These are phyloP conservation scores for Russula sp. DNA, from an alignment of 768 basidiomycete genomes.

Conservation along the genomic window DNA sequence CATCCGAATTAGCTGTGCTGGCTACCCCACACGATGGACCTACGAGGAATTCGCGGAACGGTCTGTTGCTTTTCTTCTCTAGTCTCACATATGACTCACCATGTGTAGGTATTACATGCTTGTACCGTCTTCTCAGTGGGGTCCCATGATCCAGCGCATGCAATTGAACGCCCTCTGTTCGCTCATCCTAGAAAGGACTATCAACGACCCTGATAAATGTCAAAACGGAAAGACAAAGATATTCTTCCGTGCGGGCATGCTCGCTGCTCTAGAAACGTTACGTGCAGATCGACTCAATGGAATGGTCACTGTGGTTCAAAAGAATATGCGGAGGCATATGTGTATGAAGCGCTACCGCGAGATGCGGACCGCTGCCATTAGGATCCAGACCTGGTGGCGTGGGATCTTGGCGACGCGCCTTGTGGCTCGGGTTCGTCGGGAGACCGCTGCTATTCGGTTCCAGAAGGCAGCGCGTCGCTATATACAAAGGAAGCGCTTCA, in stretches of 20 bases:
- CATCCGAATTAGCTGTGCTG: slow-evolving; percentile 97
- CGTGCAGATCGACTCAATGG: slow-evolving; percentile 84
- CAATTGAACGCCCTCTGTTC: slow-evolving; percentile 80
- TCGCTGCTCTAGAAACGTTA: slow-evolving; percentile 89
- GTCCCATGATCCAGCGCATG: slow-evolving; percentile 75
- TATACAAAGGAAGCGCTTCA: slow-evolving; percentile 68
- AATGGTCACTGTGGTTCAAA: slow-evolving; percentile 94
- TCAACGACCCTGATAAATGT: slow-evolving; percentile 94
- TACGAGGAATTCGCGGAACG: slow-evolving; percentile 98
- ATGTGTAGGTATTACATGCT: slow-evolving; percentile 90
- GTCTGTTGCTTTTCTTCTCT: slow-evolving; percentile 44
- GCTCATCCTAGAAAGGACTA: slow-evolving; percentile 78
- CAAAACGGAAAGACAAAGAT: slow-evolving; percentile 97
- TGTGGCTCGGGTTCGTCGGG: slow-evolving; percentile 66
- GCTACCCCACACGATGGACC: slow-evolving; percentile 97
- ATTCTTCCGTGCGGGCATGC: slow-evolving; percentile 99
- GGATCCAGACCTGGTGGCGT: slow-evolving; percentile 93
- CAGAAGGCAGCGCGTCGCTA: slow-evolving; percentile 72
- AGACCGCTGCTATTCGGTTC: slow-evolving; percentile 71
- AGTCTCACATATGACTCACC: slow-evolving; percentile 22
- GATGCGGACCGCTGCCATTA: slow-evolving; percentile 71
- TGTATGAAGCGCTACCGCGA: slow-evolving; percentile 76
- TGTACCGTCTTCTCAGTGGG: slow-evolving; percentile 82
- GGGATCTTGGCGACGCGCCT: slow-evolving; percentile 73
- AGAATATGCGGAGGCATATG: slow-evolving; percentile 89